Base-by-base conservation (phyloP, 768 basidiomycete genomes). In the Symmetrospora coprosmae region DNA sequence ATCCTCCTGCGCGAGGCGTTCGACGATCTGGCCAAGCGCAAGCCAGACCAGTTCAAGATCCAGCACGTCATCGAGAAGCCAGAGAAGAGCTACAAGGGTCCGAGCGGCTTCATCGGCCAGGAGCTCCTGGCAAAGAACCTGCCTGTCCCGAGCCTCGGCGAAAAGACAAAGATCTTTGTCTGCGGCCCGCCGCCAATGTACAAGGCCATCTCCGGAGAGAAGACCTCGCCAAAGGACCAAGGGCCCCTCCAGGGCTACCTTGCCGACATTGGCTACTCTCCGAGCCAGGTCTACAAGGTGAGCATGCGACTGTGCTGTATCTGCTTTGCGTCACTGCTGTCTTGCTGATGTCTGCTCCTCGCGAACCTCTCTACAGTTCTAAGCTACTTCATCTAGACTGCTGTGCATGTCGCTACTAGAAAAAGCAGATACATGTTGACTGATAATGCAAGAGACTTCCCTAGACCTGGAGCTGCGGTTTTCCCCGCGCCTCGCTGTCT, bases 151-250 rank as follows among this genome's bases (percentile, higher is more conserved):
- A 75, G 76, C 9, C 71, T 81, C 16, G 79, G 78, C 7, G 81
- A 86, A 60, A 91, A 89, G 74, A 78, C 87, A 67, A 91, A 90
- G 76, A 74, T 91, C 59, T 86, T 90, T 71, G 74, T 96, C 23
- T 96, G 91, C 69, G 91, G 88, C 6, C 87, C 87, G 13, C 92
- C 90, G 13, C 80, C 79, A 4, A 90, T 94, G 72, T 85, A 96
- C n/a, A 78, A 78, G n/a, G 80, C 87, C 1, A 66, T 97, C 61
- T 82, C 86, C 50, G 94, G 94, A 17, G 81, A 84, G 72, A 97
- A 97, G 75, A 83, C 81, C 3, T 87, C 58, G 19, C 51, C 55
- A 34, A 64, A 64, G 50, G 66, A 69, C 37, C 66, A 70, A 45
- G 68, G 69, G 1, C 48, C 50, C 14, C 52, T 68, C 38, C 56